Conservation (phyloP, 768 basidiomycete genomes). For the Termitomyces sp. region DNA sequence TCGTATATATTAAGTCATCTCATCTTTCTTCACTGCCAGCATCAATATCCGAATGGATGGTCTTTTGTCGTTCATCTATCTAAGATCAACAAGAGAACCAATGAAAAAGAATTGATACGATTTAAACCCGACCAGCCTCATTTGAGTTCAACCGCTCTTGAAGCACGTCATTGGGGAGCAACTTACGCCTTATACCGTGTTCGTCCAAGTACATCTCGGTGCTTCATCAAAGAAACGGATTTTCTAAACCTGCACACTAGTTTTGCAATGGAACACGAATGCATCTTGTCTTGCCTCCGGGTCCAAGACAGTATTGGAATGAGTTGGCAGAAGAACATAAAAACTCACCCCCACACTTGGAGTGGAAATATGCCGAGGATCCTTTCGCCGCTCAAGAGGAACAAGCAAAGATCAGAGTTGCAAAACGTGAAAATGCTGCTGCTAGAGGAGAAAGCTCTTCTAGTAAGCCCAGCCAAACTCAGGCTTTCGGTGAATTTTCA, state of each 20-base stretch:
- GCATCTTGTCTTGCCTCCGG: slow-evolving; percentile 72
- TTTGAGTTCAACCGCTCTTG: slow-evolving; percentile 56
- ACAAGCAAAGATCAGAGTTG: slow-evolving; percentile 60
- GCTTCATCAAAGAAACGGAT: slow-evolving; percentile 6
- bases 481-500: slow-evolving; percentile 31
- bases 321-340: slow-evolving; percentile 69
- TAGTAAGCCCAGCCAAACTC: slow-evolving; percentile 11
- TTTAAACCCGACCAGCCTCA: slow-evolving; percentile 73
- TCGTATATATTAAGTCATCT: slow-evolving; percentile 4
- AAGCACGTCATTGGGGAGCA: slow-evolving; percentile 90
- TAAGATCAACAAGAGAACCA: slow-evolving; percentile 64
- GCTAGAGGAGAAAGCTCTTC: slow-evolving; percentile 10
- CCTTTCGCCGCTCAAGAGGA: slow-evolving; percentile 72
- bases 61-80: slow-evolving; percentile 67
- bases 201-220: slow-evolving; percentile 27
- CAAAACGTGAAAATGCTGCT: slow-evolving; percentile 34
- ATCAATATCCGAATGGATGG: slow-evolving; percentile 42
- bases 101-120: slow-evolving; percentile 60
- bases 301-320: slow-evolving; percentile 86
- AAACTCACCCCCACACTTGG: slow-evolving; percentile 55
- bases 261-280: slow-evolving; percentile 73
- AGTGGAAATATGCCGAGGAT: slow-evolving; percentile 87
- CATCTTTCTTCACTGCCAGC: slow-evolving; percentile 23
- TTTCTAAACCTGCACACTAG: slow-evolving; percentile 34
- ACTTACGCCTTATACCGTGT: slow-evolving; percentile 86